A percentile compares a stretch with the other conserved stretches of the same genome.
phyloP scores from a whole-genome alignment of 1,284 basidiomycete genomes.

The Ganoderma boninense region DNA sequence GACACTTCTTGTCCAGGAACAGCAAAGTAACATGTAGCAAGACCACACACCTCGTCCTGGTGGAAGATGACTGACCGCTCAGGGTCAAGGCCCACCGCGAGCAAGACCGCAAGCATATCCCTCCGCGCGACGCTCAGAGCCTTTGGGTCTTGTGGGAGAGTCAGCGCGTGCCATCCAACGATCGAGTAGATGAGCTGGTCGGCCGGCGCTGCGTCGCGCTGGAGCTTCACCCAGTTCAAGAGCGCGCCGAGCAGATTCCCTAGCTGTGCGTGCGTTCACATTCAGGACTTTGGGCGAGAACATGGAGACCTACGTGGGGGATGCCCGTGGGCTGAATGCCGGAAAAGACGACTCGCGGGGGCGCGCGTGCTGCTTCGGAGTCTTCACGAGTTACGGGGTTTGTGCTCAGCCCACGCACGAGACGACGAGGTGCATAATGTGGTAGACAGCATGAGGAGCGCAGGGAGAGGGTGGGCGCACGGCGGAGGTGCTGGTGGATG shows the following conservation, averaged over 20 bases:
- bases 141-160: constrained; percentile 85
- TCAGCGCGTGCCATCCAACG: constrained; percentile 93
- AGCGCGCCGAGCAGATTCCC: constrained; percentile 95
- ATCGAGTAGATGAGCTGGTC: constrained; percentile 86
- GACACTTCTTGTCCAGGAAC: constrained; percentile 2
- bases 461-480: constrained; percentile 9
- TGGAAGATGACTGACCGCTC: constrained; percentile 83
- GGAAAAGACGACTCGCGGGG: constrained; percentile 67
- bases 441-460: constrained; percentile 9
- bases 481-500: constrained; percentile 26
- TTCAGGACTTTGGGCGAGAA: background rate
- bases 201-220: constrained; percentile 62
- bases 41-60: constrained; percentile 82
- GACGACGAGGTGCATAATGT: background rate
- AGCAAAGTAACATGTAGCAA: too few relatives aligned
- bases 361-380: constrained; percentile 7
- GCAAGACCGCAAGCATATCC: constrained; percentile 85
- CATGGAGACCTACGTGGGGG: constrained; percentile 70
- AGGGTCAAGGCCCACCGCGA: constrained; percentile 89
- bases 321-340: constrained; percentile 89
- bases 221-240: constrained; percentile 87
- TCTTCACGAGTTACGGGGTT: constrained; percentile 4
- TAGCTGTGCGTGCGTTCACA: constrained; percentile 59
- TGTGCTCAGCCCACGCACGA: constrained; percentile 8
- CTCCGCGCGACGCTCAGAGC: constrained; percentile 68